These are phyloP conservation scores for Xylariaceae sp. DNA, from an alignment of 2,329 filamentous ascomycete species.

Conservation along the genomic window DNA sequence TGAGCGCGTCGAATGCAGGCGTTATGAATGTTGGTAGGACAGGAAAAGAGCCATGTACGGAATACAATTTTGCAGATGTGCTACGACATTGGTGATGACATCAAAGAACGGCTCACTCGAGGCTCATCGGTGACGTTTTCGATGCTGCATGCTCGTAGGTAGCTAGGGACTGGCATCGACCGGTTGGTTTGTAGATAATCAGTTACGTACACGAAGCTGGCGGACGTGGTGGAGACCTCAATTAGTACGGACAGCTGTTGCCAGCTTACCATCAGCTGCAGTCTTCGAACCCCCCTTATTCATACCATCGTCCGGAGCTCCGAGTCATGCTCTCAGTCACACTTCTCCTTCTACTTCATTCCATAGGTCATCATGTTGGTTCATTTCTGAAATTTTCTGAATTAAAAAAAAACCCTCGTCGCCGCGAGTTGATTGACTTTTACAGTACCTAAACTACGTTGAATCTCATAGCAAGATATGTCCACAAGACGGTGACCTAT, in stretches of 20 bases:
- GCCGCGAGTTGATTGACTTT: slow-evolving; percentile 5
- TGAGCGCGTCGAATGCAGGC: neutral
- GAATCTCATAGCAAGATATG: slow-evolving; percentile 1
- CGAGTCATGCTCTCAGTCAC: neutral
- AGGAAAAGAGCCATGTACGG: neutral
- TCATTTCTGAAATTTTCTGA: neutral
- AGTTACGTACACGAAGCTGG: neutral
- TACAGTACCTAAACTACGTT: neutral
- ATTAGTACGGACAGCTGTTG: neutral
- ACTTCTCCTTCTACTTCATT: no score
- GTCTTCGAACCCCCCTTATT: neutral
- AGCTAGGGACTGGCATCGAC: neutral
- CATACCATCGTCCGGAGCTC: neutral
- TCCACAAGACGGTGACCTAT: neutral
- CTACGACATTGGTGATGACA: slow-evolving; percentile 9
- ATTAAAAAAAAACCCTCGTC: slow-evolving; percentile 3
- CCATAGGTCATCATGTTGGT: no score
- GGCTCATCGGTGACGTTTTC: slow-evolving; percentile 15
- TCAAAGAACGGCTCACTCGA: neutral
- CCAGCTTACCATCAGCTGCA: slow-evolving; percentile 1
- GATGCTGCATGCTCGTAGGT: neutral
- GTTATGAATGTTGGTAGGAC: neutral
- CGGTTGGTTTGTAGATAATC: neutral
- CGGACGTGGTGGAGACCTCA: neutral
- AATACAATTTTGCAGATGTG: neutral